phyloP scores from a whole-genome alignment of 2,329 filamentous ascomycete species.

The Colletotrichum falcatum region DNA sequence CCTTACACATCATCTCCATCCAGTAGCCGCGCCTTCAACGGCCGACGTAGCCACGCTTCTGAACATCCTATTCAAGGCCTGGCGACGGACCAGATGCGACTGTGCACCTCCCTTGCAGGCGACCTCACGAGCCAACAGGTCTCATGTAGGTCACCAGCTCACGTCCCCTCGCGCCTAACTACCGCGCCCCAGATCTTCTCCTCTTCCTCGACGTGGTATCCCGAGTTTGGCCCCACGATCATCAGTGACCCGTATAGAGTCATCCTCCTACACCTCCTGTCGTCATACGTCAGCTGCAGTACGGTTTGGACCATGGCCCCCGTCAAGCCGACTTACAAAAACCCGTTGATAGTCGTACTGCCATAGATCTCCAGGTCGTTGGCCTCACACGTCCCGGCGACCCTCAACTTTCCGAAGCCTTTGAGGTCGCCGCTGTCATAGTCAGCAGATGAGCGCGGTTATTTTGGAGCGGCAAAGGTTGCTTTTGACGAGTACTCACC shows the following conservation, averaged over 20 bases:
- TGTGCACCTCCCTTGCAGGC: too few species aligned
- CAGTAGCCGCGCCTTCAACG: too few species aligned
- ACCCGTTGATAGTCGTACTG: constrained; percentile 58
- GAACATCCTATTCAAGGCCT: not conserved
- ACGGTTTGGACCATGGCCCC: not conserved
- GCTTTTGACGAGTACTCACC: constrained; percentile 46
- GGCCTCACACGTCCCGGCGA: constrained; percentile 57
- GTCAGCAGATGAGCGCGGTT: not conserved
- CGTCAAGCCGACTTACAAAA: constrained; percentile 51
- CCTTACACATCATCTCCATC: not conserved
- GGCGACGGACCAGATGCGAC: too few species aligned
- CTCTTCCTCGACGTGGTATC: constrained; percentile 56
- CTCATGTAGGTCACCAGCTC: constrained; percentile 51
- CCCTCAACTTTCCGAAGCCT: constrained; percentile 59
- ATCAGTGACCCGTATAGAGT: constrained; percentile 61
- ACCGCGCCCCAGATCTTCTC: constrained; percentile 59
- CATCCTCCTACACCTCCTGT: constrained; percentile 56
- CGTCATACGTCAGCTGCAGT: constrained; percentile 21
- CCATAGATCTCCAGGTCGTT: constrained; percentile 61
- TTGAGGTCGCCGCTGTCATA: constrained; percentile 57
- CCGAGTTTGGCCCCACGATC: constrained; percentile 58
- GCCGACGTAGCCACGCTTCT: not conserved
- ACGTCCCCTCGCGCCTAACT: constrained; percentile 55
- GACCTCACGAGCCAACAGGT: not conserved
- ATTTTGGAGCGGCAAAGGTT: not conserved